Percentiles rank a stretch among this genome's conserved stretches.
Evolutionary conservation across 1,139 yeast species (phyloP).

Genomic region (Scheffersomyces cryptocercus): DNA sequence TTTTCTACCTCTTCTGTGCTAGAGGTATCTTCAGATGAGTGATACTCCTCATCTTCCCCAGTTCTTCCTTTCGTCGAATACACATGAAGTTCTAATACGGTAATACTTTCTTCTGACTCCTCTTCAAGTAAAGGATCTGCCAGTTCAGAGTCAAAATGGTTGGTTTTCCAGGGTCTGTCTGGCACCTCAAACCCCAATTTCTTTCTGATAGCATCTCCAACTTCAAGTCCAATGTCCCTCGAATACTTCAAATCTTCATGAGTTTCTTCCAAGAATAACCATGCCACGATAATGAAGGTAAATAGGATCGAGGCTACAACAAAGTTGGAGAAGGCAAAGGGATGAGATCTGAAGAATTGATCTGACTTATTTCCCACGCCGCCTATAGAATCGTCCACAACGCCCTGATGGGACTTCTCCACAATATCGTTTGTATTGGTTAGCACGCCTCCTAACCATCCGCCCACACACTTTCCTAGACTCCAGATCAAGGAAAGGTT

Average conservation of each 20-base stretch:
- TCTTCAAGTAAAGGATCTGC: background rate
- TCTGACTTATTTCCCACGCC: conserved; percentile 7
- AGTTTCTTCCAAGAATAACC: conserved; percentile 64
- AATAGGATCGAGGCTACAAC: conserved; percentile 48
- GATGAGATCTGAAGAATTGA: conserved; percentile 40
- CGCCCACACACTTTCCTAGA: conserved; percentile 33
- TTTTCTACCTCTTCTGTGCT: background rate
- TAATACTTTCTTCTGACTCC: background rate
- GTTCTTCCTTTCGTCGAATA: background rate
- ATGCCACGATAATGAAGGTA: conserved; percentile 39
- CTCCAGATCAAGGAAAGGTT: conserved; percentile 37
- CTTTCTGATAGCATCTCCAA: conserved; percentile 49
- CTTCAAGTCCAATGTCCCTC: conserved; percentile 52
- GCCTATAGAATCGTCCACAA: too few relatives aligned
- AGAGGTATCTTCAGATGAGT: background rate
- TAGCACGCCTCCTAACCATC: conserved; percentile 45
- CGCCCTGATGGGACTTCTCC: too few relatives aligned
- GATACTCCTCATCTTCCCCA: background rate
- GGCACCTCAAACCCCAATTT: conserved; percentile 33
- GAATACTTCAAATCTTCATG: conserved; percentile 43
- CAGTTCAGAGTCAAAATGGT: background rate
- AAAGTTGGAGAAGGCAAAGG: conserved; percentile 62
- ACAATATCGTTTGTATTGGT: background rate
- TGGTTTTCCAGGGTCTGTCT: conserved; percentile 32
- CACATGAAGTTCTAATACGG: background rate